phyloP scores from a whole-genome alignment of 495 filamentous ascomycete genomes.

The Penicillium turbatum region DNA sequence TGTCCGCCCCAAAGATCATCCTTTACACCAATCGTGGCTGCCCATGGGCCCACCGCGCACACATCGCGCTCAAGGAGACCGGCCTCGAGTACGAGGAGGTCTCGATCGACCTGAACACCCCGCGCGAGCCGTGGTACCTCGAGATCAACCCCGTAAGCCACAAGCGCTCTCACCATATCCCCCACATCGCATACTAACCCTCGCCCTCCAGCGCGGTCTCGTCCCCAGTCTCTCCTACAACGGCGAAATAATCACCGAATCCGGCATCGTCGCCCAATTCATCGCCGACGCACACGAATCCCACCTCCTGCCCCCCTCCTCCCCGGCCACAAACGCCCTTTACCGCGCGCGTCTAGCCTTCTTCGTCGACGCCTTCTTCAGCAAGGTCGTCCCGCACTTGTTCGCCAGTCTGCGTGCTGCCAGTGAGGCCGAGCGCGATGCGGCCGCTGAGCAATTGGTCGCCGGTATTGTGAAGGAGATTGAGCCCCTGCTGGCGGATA shows the following conservation, averaged over 20 bases:
- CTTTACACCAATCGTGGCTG: constrained; percentile 75
- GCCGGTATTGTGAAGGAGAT: constrained; percentile 65
- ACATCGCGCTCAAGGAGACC: constrained; percentile 72
- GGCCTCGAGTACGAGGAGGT: constrained; percentile 73
- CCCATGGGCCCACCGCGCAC: constrained; percentile 79
- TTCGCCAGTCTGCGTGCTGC: constrained; percentile 40
- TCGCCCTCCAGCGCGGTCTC: constrained; percentile 54
- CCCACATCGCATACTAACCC: not conserved
- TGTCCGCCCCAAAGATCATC: constrained; percentile 45
- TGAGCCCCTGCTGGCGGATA: constrained; percentile 56
- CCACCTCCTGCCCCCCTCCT: constrained; percentile 41
- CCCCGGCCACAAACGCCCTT: constrained; percentile 40
- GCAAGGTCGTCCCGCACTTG: constrained; percentile 52
- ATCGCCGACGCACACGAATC: constrained; percentile 57
- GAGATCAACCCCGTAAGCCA: constrained; percentile 67
- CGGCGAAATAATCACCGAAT: constrained; percentile 70
- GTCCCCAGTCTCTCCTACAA: constrained; percentile 71
- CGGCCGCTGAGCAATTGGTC: constrained; percentile 34
- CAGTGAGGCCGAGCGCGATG: constrained; percentile 35
- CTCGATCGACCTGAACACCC: constrained; percentile 67
- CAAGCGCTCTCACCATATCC: not conserved
- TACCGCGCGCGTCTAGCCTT: constrained; percentile 65
- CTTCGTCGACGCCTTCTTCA: constrained; percentile 72
- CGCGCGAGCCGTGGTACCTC: constrained; percentile 79
- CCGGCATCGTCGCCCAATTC: constrained; percentile 70